Conservation (phyloP, 208 protist species). For the Trypanosoma rangeli region DNA sequence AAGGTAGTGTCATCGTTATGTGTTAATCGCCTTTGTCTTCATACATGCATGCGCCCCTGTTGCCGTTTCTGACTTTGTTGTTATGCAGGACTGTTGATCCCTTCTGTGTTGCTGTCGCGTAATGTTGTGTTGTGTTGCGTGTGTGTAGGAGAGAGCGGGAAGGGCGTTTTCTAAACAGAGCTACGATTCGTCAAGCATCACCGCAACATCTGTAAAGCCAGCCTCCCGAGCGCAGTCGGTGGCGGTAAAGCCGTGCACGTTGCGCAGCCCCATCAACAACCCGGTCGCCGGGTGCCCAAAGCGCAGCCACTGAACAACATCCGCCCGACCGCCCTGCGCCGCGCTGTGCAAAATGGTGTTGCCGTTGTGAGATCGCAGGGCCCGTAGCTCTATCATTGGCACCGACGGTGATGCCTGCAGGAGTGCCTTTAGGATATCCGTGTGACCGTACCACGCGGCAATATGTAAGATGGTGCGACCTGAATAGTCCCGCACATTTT, state of each 20-base stretch:
- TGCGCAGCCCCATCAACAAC: slow-evolving; percentile 40
- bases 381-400: slow-evolving; percentile 55
- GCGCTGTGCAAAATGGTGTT: slow-evolving; percentile 82
- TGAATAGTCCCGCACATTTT: slow-evolving; percentile 64
- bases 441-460: slow-evolving; percentile 75
- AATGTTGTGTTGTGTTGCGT: background rate
- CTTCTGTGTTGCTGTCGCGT: background rate
- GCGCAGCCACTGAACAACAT: slow-evolving; percentile 66
- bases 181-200: slow-evolving; percentile 47
- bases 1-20: too few relatives aligned
- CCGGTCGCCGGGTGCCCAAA: slow-evolving; percentile 49
- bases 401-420: slow-evolving; percentile 38
- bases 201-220: slow-evolving; percentile 58
- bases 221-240: slow-evolving; percentile 72
- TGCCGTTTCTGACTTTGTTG: background rate
- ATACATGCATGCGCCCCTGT: too few relatives aligned
- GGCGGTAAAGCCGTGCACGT: slow-evolving; percentile 51
- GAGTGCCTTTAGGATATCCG: slow-evolving; percentile 61
- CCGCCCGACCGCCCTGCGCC: slow-evolving; percentile 49
- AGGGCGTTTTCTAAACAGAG: background rate
- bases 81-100: background rate
- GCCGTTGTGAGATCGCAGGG: slow-evolving; percentile 48
- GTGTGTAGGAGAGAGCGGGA: background rate
- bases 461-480: slow-evolving; percentile 79
- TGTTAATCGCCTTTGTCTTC: too few relatives aligned